Conservation (phyloP, 2,329 filamentous ascomycete genomes). For the Paramyrothecium sp. region DNA sequence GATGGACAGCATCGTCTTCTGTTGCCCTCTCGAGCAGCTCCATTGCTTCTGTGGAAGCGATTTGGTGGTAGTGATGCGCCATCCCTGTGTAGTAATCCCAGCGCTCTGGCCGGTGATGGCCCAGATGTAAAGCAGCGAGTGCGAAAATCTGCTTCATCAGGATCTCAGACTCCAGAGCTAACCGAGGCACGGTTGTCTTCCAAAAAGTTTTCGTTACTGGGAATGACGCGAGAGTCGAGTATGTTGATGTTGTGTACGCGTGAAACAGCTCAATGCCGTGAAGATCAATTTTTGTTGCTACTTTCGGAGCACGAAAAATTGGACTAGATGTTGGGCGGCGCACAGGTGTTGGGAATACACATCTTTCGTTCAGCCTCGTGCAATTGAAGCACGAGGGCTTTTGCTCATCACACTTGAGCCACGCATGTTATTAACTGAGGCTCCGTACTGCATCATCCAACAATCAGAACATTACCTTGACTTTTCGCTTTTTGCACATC, state of each 20-base stretch:
- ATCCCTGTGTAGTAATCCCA: constrained; percentile 32
- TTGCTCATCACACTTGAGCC: constrained; percentile 23
- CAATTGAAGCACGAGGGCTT: constrained; percentile 23
- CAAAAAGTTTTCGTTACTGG: constrained; percentile 41
- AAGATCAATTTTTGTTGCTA: constrained; percentile 27
- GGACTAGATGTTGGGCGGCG: neutral
- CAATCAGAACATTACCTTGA: neutral
- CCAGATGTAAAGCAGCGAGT: constrained; percentile 47
- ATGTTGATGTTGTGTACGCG: constrained; percentile 48
- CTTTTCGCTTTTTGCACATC: constrained; percentile 1
- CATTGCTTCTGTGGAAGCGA: constrained; percentile 24
- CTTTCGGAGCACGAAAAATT: neutral
- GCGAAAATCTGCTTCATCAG: constrained; percentile 48
- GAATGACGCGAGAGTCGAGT: constrained; percentile 40
- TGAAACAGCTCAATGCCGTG: constrained; percentile 51
- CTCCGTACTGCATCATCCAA: neutral
- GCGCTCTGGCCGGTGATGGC: constrained; percentile 33
- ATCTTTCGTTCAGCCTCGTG: constrained; percentile 10
- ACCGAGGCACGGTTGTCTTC: constrained; percentile 42
- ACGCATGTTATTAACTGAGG: neutral
- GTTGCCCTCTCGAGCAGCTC: constrained; percentile 20
- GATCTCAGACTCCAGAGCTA: constrained; percentile 43
- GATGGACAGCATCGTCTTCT: too few species aligned
- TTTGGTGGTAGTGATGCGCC: constrained; percentile 21
- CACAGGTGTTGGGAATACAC: constrained; percentile 1